Conservation (phyloP, 2,329 filamentous ascomycete species). For the Fusarium circinatum region DNA sequence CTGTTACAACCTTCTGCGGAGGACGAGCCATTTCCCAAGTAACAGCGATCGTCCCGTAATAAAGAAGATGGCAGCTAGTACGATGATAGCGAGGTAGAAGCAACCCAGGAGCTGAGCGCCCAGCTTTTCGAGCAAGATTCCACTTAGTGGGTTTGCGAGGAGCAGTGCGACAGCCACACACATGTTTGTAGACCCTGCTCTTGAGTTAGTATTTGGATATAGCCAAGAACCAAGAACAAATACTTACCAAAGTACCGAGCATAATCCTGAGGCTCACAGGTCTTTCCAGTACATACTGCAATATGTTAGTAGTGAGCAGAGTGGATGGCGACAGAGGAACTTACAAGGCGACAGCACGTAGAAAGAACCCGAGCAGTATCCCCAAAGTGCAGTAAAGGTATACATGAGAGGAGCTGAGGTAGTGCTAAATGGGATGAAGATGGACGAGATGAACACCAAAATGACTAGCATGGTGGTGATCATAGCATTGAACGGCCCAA, state of each 20-base stretch:
- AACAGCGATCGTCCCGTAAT: slow-evolving; percentile 31
- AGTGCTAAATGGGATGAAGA: slow-evolving; percentile 57
- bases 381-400: slow-evolving; percentile 56
- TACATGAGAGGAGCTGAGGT: slow-evolving; percentile 53
- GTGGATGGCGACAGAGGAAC: neutral
- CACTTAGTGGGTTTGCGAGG: slow-evolving; percentile 56
- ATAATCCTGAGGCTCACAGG: slow-evolving; percentile 57
- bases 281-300: slow-evolving; percentile 56
- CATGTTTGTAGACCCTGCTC: slow-evolving; percentile 54
- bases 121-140: slow-evolving; percentile 55
- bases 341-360: slow-evolving; percentile 51
- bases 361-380: slow-evolving; percentile 59
- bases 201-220: slow-evolving; percentile 21
- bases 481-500: slow-evolving; percentile 55
- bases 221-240: fast-evolving
- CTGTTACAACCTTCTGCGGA: neutral
- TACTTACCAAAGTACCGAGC: slow-evolving; percentile 51
- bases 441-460: slow-evolving; percentile 50
- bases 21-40: neutral
- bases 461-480: slow-evolving; percentile 42
- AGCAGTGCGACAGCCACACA: slow-evolving; percentile 57
- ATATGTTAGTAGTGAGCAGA: neutral
- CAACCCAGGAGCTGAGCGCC: slow-evolving; percentile 55
- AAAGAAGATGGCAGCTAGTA: slow-evolving; percentile 46
- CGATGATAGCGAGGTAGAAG: slow-evolving; percentile 55